Base-by-base conservation (phyloP, 2,329 filamentous ascomycete genomes). In the Aspergillaceae sp. region DNA sequence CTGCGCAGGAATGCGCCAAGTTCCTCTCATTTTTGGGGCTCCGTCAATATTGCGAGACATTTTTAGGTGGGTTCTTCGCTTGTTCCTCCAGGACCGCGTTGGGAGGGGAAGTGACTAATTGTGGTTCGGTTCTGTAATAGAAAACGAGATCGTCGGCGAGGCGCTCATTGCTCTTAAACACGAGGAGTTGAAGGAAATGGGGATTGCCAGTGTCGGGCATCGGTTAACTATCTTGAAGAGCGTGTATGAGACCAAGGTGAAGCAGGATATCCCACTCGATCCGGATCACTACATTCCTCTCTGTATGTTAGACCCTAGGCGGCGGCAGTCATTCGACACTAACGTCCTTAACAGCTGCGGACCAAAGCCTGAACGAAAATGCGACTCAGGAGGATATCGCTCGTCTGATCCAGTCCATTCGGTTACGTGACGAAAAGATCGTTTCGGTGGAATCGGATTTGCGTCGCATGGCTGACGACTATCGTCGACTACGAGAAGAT, bases 181-280 rank as follows among this genome's bases (percentile, higher is more conserved):
- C 64, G 87, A 94, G 47, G 91, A 97, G 64, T 74, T 98, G 58
- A 95, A 94, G 69, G 88, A 94, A 63, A 91, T 97, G 83, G 90
- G 90, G 41, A 86, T 98, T 53, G 75, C 76, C 52, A 97, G 91
- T 69, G 88, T 96, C 41, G 92, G 92, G 36, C 92, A 98, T 71
- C 84, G 92, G 49, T 75, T 98, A 58, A 94, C 89, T 26, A 94
- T 98, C 48, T 77, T 98, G 48, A 97, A 96, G 72, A 90, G 83
- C 59, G 89, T 97, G 45, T 97, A 96, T 70, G 90, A 97, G 62
- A 84, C 92, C 61, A 98, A 98, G 72, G 84, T 91, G 65, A 88
- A 88, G 53, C 90, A 96, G 62, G 89, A 94, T 58, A 80, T 97
- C 49, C 85, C 87, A 10, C 79, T 96, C 57, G 91, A 97, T 62